phyloP scores from a whole-genome alignment of 2,329 filamentous ascomycete genomes.

The Penicillium brasilianum region DNA sequence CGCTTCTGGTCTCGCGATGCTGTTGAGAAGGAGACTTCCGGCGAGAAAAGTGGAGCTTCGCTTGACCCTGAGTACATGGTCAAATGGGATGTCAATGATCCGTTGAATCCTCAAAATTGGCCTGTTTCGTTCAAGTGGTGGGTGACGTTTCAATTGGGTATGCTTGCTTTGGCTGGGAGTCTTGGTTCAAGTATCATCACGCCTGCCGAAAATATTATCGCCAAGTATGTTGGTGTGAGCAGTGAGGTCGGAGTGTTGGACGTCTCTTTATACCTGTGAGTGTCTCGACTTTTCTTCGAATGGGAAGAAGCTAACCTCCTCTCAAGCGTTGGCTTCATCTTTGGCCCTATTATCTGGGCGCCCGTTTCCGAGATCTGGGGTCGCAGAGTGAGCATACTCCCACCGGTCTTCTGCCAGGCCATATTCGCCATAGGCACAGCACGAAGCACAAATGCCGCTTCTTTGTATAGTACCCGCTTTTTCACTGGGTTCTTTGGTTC shows the following conservation, averaged over 20 bases:
- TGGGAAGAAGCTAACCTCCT: neutral
- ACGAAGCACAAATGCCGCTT: constrained; percentile 42
- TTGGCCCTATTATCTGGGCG: constrained; percentile 49
- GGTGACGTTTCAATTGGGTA: constrained; percentile 56
- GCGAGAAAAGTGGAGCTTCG: neutral
- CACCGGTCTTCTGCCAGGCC: constrained; percentile 49
- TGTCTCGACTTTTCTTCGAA: neutral
- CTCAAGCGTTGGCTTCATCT: constrained; percentile 22
- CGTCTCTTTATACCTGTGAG: constrained; percentile 50
- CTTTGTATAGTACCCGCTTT: constrained; percentile 50
- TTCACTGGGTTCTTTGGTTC: constrained; percentile 53
- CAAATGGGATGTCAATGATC: constrained; percentile 21
- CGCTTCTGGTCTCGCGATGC: constrained; percentile 3
- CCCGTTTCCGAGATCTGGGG: constrained; percentile 54
- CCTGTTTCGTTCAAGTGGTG: constrained; percentile 50
- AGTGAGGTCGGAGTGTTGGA: constrained; percentile 52
- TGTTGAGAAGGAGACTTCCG: neutral
- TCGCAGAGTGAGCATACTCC: constrained; percentile 52
- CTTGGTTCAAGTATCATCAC: constrained; percentile 58
- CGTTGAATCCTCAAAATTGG: constrained; percentile 56
- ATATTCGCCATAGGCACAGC: constrained; percentile 56
- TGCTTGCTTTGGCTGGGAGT: constrained; percentile 57
- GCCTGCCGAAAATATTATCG: constrained; percentile 52
- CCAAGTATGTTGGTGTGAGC: constrained; percentile 50
- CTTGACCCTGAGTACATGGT: constrained; percentile 21